phyloP scores from a whole-genome alignment of 371 early-diverging fungal genomes.

The Rhizomucor pusillus region DNA sequence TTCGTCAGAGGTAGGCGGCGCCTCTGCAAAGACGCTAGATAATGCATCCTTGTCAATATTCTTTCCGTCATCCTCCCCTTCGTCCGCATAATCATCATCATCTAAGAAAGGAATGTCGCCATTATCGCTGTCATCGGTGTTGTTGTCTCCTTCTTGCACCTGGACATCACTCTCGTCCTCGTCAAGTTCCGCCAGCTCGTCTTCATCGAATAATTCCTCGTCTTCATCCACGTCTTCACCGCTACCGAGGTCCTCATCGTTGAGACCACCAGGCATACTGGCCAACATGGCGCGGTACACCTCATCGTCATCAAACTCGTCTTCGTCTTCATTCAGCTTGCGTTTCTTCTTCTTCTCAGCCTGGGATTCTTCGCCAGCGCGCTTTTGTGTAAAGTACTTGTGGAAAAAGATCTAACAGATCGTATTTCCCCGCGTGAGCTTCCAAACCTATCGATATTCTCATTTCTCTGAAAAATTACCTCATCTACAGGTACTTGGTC shows the following conservation, averaged over 20 bases:
- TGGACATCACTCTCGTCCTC: conserved; percentile 51
- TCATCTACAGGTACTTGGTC: conserved; percentile 66
- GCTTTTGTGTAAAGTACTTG: conserved; percentile 71
- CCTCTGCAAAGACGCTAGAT: too few relatives aligned
- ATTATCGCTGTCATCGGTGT: too few relatives aligned
- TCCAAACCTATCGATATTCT: too few relatives aligned
- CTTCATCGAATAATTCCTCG: conserved; percentile 53
- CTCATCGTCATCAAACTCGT: conserved; percentile 64
- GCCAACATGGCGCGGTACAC: conserved; percentile 74
- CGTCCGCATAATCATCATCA: too few relatives aligned
- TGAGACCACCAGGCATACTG: conserved; percentile 64
- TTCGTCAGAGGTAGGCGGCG: too few relatives aligned
- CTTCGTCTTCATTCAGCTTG: conserved; percentile 67
- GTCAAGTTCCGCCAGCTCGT: conserved; percentile 51
- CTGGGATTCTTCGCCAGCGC: conserved; percentile 22
- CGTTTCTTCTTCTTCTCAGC: conserved; percentile 39
- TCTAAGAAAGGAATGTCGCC: too few relatives aligned
- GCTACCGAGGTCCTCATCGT: conserved; percentile 50
- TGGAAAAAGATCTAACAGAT: conserved; percentile 70
- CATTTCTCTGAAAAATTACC: conserved; percentile 22
- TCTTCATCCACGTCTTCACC: conserved; percentile 60
- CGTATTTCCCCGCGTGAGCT: not conserved
- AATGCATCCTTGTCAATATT: too few relatives aligned
- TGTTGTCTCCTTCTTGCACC: too few relatives aligned
- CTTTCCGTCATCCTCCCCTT: too few relatives aligned